Evolutionary conservation across 805 yeast genomes (phyloP), one percentile per base, ranked within the genome.

Genomic region (Saturnispora hagleri): DNA sequence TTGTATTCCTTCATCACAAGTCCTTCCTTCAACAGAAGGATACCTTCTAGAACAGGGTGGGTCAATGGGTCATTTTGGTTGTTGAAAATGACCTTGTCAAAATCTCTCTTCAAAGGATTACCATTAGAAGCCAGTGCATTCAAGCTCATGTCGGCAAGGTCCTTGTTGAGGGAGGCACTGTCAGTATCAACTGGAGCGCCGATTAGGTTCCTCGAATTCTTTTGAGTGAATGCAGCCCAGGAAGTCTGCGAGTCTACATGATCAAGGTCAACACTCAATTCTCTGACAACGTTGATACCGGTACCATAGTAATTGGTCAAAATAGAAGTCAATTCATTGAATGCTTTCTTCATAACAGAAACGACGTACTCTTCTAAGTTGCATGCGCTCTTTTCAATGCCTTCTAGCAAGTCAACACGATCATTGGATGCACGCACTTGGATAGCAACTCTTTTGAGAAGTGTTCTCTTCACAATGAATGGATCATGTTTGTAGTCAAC

Each of bases 401-500:
- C 62, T 46, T 69, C 62, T 27, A 78, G 63, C 38, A 74, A 73
- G 52, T 74, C 78, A 22, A 73, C 63, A 54, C 73, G 75, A 24
- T 59, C 56, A 59, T 77, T 75, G 59, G 78, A 82, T 56, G 70
- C 70, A 41, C 61, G 62, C 28, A 77, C 57, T 61, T 77, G 81
- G 28, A 58, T 62, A 12, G 66, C 67, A 4, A 77, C 72, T 45
- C 68, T 62, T 43, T 62, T 58, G 27, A 68, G 51, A 3, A 73
- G 64, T 3, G 54, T 43, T 49, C 80, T 71, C 57, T 71, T 71
- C 43, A 69, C 55, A 27, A 76, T 57, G 55, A 71, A 77, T 5
- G 82, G 82, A 56, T 77, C 82, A 38, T 63, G 63, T 45, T 64
- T 61, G 49, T 68, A 65, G 33, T 73, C 76, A 7, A 67, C 53